Evolutionary conservation across 2,329 filamentous ascomycete species (phyloP), one percentile per base, ranked within the genome.

Genomic region (Cordyceps cateniannulata): DNA sequence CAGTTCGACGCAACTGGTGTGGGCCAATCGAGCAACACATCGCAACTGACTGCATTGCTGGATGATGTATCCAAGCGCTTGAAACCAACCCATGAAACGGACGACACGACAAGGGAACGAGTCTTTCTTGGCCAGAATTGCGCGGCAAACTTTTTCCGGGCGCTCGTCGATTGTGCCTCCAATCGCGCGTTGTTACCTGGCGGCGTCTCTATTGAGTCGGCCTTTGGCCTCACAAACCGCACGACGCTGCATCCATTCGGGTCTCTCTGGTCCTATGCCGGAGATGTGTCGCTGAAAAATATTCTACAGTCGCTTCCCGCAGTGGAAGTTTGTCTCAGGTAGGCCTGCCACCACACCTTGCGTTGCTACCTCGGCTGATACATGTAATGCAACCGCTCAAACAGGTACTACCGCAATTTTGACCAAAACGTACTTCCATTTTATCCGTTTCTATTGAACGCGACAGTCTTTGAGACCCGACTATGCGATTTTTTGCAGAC

Each of bases 191-290:
- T 40, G 22, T 25, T 52, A 10, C 50, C 50, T 4, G 16, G 32
- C 29, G 4, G 8, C 29, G 35, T 52, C 18, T 29, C 50, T 7
- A 24, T 52, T n/a, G 50, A 52, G 50, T 52, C 50, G n/a, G 50
- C 50, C n/a, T 52, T 52, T 52, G 50, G 50, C 50, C 50, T 52
- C 3, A 52, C 24, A n/a, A 52, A 52, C 20, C 50, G 50, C 29
- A 52, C 50, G 5, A 29, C 50, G n/a, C 50, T 52, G n/a, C 50
- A 52, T 16, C 50, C 50, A 3, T 52, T 52, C 22, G 50, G 50
- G 8, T 52, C 50, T 5, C 50, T 52, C n/a, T 52, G 50, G 50
- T 52, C 50, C 8, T 22, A 40, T 25, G 50, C 29, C 18, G 50
- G 50, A 3, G 50, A 52, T 24, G 50, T 52, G 20, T 52, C 32